These are phyloP conservation scores for Tulasnella sp. DNA, from an alignment of 768 basidiomycete species.

Conservation along the genomic window DNA sequence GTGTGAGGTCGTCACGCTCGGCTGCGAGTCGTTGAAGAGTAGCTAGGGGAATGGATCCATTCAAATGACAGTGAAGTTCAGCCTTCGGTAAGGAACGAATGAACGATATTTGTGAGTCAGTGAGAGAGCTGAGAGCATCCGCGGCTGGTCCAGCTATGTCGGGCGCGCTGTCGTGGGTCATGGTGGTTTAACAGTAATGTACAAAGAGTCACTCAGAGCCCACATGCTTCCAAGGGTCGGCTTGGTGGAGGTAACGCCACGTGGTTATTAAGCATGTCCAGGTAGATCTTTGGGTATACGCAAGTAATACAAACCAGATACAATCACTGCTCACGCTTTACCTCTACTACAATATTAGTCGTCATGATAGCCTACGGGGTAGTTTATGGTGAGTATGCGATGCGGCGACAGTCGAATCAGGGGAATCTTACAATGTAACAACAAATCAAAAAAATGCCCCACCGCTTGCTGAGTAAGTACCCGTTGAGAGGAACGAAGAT, in stretches of 20 bases:
- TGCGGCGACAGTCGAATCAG: neutral
- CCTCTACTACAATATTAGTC: conserved; percentile 74
- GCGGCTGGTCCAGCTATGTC: conserved; percentile 23
- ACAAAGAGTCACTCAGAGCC: neutral
- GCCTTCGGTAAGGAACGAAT: conserved; percentile 68
- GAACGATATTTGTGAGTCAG: conserved; percentile 52
- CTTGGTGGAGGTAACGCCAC: neutral
- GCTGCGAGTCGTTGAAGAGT: conserved; percentile 60
- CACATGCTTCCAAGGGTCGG: neutral
- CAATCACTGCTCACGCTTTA: conserved; percentile 36
- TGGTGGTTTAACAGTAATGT: neutral
- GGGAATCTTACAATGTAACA: conserved; percentile 51
- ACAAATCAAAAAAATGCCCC: conserved; percentile 75
- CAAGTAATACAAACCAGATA: neutral
- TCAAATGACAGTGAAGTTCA: conserved; percentile 81
- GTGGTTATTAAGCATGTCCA: conserved; percentile 7
- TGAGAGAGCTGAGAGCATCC: conserved; percentile 54
- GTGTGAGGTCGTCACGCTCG: conserved; percentile 36
- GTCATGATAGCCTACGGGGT: conserved; percentile 55
- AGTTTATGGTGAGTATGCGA: neutral
- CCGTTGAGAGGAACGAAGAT: conserved; percentile 81
- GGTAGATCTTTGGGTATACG: neutral
- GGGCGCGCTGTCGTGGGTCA: neutral
- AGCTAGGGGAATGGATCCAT: conserved; percentile 72
- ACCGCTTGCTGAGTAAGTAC: conserved; percentile 71